phyloP scores from a whole-genome alignment of 176 grass and related monocot genomes.

The Oryza rufipogon region DNA sequence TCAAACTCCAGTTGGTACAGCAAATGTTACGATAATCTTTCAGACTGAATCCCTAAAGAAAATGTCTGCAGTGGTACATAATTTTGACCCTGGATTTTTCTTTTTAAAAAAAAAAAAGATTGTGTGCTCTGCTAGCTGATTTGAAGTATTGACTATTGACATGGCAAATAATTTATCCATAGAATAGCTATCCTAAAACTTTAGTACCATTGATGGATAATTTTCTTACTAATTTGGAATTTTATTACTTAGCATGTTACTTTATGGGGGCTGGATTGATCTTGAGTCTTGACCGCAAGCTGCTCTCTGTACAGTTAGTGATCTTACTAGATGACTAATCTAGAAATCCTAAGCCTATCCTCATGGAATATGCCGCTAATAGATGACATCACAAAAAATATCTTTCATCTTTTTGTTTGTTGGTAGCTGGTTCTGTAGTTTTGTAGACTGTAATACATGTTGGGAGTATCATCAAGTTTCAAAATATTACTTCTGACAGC shows the following conservation, averaged over 20 bases:
- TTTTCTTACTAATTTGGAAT: background rate
- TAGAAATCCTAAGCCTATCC: constrained; percentile 1
- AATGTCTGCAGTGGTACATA: background rate
- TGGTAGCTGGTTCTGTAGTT: background rate
- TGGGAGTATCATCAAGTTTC: background rate
- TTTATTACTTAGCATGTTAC: background rate
- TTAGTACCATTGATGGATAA: background rate
- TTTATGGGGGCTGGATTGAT: background rate
- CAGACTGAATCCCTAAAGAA: background rate
- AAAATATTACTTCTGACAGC: background rate
- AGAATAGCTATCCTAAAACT: background rate
- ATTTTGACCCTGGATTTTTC: background rate
- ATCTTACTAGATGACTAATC: constrained; percentile 5
- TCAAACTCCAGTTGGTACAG: no score
- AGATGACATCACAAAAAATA: background rate
- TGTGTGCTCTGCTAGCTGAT: background rate
- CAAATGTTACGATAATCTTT: no score
- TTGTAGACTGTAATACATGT: background rate
- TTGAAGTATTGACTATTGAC: background rate
- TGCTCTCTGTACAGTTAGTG: constrained; percentile 1
- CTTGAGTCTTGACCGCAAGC: background rate
- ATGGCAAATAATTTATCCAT: background rate
- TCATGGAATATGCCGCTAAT: background rate
- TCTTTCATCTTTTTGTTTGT: constrained; percentile 8
- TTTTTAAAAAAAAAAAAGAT: background rate